Conservation (phyloP, 2,329 filamentous ascomycete species). For the Cadophora sp. region DNA sequence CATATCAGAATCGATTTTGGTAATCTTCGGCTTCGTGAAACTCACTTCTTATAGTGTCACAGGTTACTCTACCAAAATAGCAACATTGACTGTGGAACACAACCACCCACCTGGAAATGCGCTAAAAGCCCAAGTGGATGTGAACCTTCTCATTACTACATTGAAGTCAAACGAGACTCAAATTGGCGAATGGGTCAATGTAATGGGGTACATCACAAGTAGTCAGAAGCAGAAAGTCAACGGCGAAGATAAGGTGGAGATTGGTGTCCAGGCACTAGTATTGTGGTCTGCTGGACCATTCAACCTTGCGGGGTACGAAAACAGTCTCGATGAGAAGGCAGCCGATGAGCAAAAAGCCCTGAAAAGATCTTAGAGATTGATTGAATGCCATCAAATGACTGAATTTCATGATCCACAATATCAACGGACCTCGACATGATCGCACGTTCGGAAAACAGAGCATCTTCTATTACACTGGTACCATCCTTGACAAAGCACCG, state of each 20-base stretch:
- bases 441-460: not conserved
- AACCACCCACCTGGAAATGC: constrained; percentile 58
- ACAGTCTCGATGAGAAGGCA: constrained; percentile 28
- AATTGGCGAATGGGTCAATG: constrained; percentile 86
- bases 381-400: not conserved
- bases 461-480: not conserved
- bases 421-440: not conserved
- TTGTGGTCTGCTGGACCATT: constrained; percentile 80
- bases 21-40: not conserved
- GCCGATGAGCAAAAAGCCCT: not conserved
- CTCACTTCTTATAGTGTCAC: constrained; percentile 56
- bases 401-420: not conserved
- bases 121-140: constrained; percentile 67
- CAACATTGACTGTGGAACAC: constrained; percentile 72
- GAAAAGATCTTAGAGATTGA: not conserved
- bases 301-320: constrained; percentile 74
- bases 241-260: constrained; percentile 45
- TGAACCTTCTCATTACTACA: constrained; percentile 72
- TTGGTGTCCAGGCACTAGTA: constrained; percentile 73
- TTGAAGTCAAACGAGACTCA: constrained; percentile 68
- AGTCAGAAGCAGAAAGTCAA: constrained; percentile 20
- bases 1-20: not conserved
- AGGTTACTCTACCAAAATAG: constrained; percentile 61
- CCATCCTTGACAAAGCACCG: not conserved
- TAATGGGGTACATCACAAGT: constrained; percentile 77